Base-by-base conservation (phyloP, 225 moss, liverwort and hornwort species). In the Asterella californica region DNA sequence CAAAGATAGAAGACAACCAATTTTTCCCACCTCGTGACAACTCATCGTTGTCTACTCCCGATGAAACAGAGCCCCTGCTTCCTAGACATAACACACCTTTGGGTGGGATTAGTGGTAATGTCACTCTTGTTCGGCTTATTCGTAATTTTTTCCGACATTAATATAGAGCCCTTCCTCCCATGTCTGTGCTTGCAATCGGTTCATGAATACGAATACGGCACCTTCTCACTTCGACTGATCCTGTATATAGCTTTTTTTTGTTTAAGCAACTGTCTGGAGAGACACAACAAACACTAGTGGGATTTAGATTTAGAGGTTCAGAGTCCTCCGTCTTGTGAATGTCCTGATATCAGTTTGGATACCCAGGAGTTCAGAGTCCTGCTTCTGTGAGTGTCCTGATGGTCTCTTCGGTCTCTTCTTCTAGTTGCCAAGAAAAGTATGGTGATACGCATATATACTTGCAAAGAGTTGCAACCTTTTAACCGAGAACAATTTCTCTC, bases 61-160 rank as follows among this genome's bases (percentile, higher is more conserved):
- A 69, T 37, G 68, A 69, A 34, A 34, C 68, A 2, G 68, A 69
- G 68, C 68, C 68, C 30, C 68, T 69, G 68, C 68, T 69, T 34
- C 37, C 33, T 7, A 21, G 68, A 37, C 15, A 22, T 37, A 15
- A 33, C 68, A 34, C 37, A 14, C 34, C 36, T 22, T 19, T 38
- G 30, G 68, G 34, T 2, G 37, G 68, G 68, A 69, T 69, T 38
- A 69, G 68, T 15, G 68, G 68, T 38, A 69, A 69, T 22, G 68
- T 69, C 36, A 69, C 68, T 7, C 68, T 69, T 34, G 68, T 69
- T 15, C 68, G 68, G 36, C 68, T 69, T 17, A 69, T 69, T 4
- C 68, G 68, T 15, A 69, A 69, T 69, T 69, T 69, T 69, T 69
- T 69, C 68, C 34, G 37, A 34, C 68, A 69, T 69, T 69, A 22